These are phyloP conservation scores for Houttuynia cordata DNA, from an alignment of 164 flowering plant genomes.

Conservation along the genomic window DNA sequence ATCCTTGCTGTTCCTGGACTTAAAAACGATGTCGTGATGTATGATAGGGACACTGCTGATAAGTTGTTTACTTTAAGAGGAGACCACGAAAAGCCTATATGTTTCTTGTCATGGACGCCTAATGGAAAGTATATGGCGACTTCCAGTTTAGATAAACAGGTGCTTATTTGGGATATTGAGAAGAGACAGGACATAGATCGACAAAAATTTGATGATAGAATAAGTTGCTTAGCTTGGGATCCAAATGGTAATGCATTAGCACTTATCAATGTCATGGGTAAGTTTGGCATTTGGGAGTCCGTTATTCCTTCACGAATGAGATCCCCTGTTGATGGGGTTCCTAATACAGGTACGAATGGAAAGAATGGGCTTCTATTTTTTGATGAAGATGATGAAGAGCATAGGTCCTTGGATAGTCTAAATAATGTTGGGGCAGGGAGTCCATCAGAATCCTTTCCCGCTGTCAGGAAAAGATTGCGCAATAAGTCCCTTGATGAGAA, in stretches of 20 bases:
- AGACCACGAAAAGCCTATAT: constrained; percentile 61
- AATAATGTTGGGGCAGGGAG: constrained; percentile 70
- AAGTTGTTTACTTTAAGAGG: constrained; percentile 72
- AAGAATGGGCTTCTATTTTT: constrained; percentile 53
- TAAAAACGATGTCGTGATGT: constrained; percentile 87
- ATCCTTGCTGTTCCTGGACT: constrained; percentile 80
- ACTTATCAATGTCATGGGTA: constrained; percentile 83
- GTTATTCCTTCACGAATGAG: constrained; percentile 80
- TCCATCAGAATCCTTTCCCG: constrained; percentile 44
- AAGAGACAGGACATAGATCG: constrained; percentile 80
- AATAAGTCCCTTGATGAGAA: constrained; percentile 35
- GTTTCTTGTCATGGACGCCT: constrained; percentile 91
- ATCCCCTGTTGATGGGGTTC: constrained; percentile 78
- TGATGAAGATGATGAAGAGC: constrained; percentile 64
- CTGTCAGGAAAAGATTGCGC: constrained; percentile 53
- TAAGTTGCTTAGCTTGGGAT: constrained; percentile 86
- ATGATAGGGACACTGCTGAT: constrained; percentile 93
- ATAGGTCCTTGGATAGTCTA: constrained; percentile 47
- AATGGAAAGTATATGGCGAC: constrained; percentile 97
- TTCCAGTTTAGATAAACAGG: constrained; percentile 73
- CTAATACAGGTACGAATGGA: constrained; percentile 33
- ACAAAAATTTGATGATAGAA: constrained; percentile 68
- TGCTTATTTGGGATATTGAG: constrained; percentile 83
- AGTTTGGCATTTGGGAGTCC: constrained; percentile 88
- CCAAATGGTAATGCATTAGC: constrained; percentile 86